Evolutionary conservation across 2,329 filamentous ascomycete species (phyloP), one percentile per base, ranked within the genome.

Genomic region (Cadophora luteo-olivacea): DNA sequence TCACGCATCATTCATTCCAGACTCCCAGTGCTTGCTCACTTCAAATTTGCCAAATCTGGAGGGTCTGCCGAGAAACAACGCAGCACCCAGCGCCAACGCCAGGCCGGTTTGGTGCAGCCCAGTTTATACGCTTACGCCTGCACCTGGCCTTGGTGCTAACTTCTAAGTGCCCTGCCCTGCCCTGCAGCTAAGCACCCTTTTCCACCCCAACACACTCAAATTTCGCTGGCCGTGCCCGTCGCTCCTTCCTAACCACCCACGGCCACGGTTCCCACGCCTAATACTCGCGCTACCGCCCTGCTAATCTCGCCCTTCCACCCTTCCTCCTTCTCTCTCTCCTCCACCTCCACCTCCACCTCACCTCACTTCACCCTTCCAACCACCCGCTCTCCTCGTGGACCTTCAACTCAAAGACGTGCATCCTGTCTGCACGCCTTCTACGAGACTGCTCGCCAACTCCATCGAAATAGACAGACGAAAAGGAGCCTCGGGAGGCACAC

Each of bases 401-500:
- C 51, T 58, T 65, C 54, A 38, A 49, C 25, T 33, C 38, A 52
- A 36, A 65, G 64, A 58, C 64, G 64, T 65, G 64, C 64, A n/a
- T 49, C 55, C 52, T 41, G 38, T 51, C 24, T 65, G 64, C 64
- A 60, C 55, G 64, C 45, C 64, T 65, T 65, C 54, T 51, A 65
- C 64, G 64, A 65, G 38, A 41, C 22, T 24, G 22, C 22, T 41
- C 54, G 12, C 14, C 24, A 60, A 14, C 41, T 5, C 25, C 29
- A 33, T 25, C 25, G 48, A 58, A 38, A 1, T 29, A 36, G 41
- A 65, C 24, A 25, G 29, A 45, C 22, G 29, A 68, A 54, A 64
- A 68, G 70, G 68, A 68, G 76, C 75, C 76, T 77, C 75, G 69
- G 72, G 75, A 77, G 76, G 76, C 72, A 63, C 71, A 69, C 73